phyloP scores from a whole-genome alignment of 2,329 filamentous ascomycete genomes.

The Polychaeton citri region DNA sequence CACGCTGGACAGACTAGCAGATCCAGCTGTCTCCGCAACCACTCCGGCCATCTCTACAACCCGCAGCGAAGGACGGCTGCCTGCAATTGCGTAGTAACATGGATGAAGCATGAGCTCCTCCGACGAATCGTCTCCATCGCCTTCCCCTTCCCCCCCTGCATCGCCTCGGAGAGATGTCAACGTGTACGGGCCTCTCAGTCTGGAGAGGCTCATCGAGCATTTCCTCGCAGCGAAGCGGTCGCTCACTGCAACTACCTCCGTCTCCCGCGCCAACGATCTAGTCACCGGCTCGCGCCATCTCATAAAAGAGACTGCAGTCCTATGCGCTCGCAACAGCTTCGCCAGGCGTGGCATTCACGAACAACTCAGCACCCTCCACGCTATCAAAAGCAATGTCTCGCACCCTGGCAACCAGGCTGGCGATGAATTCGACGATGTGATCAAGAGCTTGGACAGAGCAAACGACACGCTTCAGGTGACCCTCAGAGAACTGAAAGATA shows the following conservation, averaged over 20 bases:
- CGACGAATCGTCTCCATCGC: slow-evolving; percentile 2
- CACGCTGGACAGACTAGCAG: too few species aligned
- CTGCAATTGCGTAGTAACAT: too few species aligned
- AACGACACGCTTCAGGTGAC: slow-evolving; percentile 52
- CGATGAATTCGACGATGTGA: slow-evolving; percentile 29
- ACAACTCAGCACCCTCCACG: slow-evolving; percentile 30
- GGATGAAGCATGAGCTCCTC: not conserved
- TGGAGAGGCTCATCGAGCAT: slow-evolving; percentile 71
- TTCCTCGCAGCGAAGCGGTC: slow-evolving; percentile 80
- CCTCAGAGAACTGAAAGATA: slow-evolving; percentile 50
- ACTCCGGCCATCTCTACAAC: too few species aligned
- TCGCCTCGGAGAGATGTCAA: slow-evolving; percentile 26
- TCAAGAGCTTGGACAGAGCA: slow-evolving; percentile 45
- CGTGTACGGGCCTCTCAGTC: slow-evolving; percentile 28
- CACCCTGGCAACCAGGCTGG: slow-evolving; percentile 28
- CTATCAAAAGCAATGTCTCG: slow-evolving; percentile 29
- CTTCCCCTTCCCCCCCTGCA: slow-evolving; percentile 22
- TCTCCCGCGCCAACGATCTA: slow-evolving; percentile 77
- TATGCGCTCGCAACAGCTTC: slow-evolving; percentile 40
- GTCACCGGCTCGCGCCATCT: slow-evolving; percentile 61
- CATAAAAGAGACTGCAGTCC: slow-evolving; percentile 64
- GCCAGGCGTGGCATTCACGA: slow-evolving; percentile 29
- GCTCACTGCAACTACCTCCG: slow-evolving; percentile 67
- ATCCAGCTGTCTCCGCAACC: too few species aligned
- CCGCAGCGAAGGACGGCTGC: too few species aligned